A percentile compares a stretch with the other conserved stretches of the same genome.
phyloP scores from a whole-genome alignment of 257 asterid genomes.

The Solanum lycopersicoides region DNA sequence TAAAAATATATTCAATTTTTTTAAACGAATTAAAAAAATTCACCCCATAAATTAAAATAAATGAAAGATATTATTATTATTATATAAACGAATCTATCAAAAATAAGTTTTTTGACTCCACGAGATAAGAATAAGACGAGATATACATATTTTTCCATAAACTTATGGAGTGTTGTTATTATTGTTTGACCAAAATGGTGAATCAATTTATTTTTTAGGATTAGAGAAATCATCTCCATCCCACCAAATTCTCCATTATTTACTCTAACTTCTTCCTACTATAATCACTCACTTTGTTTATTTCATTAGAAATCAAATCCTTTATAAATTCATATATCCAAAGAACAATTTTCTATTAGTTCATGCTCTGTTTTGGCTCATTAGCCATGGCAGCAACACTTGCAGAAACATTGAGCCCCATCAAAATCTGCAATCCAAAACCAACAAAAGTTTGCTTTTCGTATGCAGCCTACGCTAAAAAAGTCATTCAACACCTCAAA shows the following conservation, averaged over 20 bases:
- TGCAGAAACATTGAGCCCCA: neutral
- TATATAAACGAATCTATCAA: fast-evolving
- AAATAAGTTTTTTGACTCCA: neutral
- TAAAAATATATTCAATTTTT: too few species aligned
- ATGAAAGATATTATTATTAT: too few species aligned
- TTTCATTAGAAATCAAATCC: neutral
- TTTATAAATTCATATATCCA: neutral
- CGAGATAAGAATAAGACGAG: neutral
- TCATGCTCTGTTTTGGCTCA: neutral
- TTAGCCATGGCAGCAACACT: slow-evolving; percentile 20
- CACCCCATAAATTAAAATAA: neutral
- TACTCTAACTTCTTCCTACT: neutral
- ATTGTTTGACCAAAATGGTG: neutral
- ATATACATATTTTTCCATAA: too few species aligned
- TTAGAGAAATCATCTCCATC: neutral
- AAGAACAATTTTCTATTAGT: neutral
- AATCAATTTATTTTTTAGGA: neutral
- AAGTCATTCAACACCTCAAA: slow-evolving; percentile 33
- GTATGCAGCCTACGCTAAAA: slow-evolving; percentile 85
- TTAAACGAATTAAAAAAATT: fast-evolving
- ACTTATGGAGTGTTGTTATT: neutral
- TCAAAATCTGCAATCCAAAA: slow-evolving; percentile 18
- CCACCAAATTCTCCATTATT: neutral
- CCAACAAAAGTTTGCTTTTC: slow-evolving; percentile 66
- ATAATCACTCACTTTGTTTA: neutral